Percentiles rank a stretch among this genome's conserved stretches.
These are phyloP conservation scores for Fusarium protoensiforme DNA, from an alignment of 2,329 filamentous ascomycete species.

Conservation along the genomic window DNA sequence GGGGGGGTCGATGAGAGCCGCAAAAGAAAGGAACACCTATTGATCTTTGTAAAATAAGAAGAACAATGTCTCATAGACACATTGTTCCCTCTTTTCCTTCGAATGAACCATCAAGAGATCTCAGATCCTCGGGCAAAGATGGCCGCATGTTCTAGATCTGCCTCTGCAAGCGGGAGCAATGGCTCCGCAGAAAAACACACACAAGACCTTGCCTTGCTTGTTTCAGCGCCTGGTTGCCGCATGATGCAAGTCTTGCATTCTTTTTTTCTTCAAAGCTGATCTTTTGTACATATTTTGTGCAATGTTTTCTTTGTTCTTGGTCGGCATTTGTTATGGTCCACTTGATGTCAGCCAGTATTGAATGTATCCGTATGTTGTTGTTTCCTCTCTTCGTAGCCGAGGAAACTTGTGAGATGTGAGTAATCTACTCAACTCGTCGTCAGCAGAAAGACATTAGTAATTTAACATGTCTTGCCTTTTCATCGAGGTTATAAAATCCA, in stretches of 20 bases:
- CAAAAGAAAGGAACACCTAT: not conserved
- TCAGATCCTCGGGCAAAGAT: not conserved
- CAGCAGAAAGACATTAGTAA: not conserved
- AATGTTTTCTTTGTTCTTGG: constrained; percentile 1
- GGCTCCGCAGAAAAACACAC: constrained; percentile 8
- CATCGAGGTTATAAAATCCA: not conserved
- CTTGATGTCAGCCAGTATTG: not conserved
- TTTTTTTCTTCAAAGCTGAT: not conserved
- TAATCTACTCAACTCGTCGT: not conserved
- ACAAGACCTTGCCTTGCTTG: constrained; percentile 6
- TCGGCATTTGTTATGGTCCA: not conserved
- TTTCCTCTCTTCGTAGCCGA: not conserved
- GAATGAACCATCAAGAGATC: not conserved
- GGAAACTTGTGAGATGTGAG: not conserved
- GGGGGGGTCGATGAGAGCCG: not conserved
- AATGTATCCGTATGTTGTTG: not conserved
- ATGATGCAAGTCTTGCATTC: constrained; percentile 29
- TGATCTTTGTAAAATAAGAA: not conserved
- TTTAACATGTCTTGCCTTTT: not conserved
- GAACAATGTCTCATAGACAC: not conserved
- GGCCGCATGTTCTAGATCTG: not conserved
- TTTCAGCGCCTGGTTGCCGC: constrained; percentile 19
- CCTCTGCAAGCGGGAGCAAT: not conserved
- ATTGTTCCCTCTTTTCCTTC: too few relatives aligned
- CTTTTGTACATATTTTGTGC: not conserved